Evolutionary conservation across 1,284 basidiomycete genomes (phyloP), one percentile per base, ranked within the genome.

Genomic region (Fomes fomentarius): DNA sequence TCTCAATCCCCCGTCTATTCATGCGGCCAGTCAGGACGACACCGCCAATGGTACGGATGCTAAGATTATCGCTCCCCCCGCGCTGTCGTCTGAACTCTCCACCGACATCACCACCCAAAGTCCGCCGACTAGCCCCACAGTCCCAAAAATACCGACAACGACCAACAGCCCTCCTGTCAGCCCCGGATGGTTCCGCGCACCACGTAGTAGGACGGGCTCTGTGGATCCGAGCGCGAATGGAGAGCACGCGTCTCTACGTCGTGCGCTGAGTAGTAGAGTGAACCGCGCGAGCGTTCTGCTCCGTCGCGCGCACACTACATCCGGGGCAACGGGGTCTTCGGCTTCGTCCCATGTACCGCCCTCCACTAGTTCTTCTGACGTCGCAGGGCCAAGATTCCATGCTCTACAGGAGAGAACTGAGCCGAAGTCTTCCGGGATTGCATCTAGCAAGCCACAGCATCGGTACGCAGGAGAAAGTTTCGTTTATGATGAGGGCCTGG

Each of bases 381-480:
- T 82, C 28, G 81, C 68, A 30, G 80, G 78, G 12, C 76, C 79
- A 4, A 65, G 79, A 26, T 82, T 84, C 60, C 57, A 69, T 22
- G 66, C 64, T 66, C 63, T 46, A 49, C 47, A 26, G 50, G 37
- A 58, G 35, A 51, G 42, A 17, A 14, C 31, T 50, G 65, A 69
- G 3, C 58, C 10, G n/a, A 9, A 19, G 28, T 21, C 60, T 22
- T 6, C 61, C 69, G n/a, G n/a, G n/a, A n/a, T n/a, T n/a, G n/a
- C n/a, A n/a, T n/a, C n/a, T n/a, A n/a, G n/a, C n/a, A n/a, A n/a
- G n/a, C n/a, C n/a, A 37, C 65, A 57, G 39, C 63, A 74, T 55
- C 67, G 81, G 58, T 67, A 73, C 44, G 91, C 93, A 10, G 93
- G 93, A 0, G 83, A 93, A 62, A 70, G 81, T 0, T 68, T 68